Evolutionary conservation across 352 stramenopile species (phyloP).

Genomic region (Phytopythium ostracodes): DNA sequence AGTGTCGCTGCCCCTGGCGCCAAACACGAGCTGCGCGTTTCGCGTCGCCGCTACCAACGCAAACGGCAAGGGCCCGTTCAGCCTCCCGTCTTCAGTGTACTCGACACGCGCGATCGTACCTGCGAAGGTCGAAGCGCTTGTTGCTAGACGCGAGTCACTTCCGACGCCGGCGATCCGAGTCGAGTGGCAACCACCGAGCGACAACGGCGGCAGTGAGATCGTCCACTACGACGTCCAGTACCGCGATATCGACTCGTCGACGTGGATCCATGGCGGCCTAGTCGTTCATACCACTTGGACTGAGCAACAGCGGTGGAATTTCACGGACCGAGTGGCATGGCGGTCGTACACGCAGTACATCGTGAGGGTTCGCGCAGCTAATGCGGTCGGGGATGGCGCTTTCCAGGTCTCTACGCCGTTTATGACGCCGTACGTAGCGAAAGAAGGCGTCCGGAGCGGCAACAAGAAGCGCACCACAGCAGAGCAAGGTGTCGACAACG

Average conservation of each 20-base stretch:
- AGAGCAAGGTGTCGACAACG: too few relatives aligned
- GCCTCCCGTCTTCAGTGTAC: constrained; percentile 26
- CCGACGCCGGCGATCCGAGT: constrained; percentile 11
- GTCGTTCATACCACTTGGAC: not conserved
- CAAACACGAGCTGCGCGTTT: constrained; percentile 50
- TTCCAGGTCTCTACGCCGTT: constrained; percentile 31
- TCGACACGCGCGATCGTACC: constrained; percentile 24
- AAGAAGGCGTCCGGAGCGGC: not conserved
- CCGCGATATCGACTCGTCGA: constrained; percentile 28
- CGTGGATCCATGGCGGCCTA: constrained; percentile 27
- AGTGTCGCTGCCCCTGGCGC: constrained; percentile 19
- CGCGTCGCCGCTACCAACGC: constrained; percentile 44
- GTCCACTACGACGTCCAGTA: constrained; percentile 45
- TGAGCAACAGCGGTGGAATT: constrained; percentile 1
- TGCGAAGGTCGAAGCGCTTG: constrained; percentile 12
- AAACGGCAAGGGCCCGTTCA: constrained; percentile 57
- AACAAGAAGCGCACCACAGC: not conserved
- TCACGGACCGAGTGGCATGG: constrained; percentile 8
- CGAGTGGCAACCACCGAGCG: constrained; percentile 29
- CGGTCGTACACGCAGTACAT: constrained; percentile 37
- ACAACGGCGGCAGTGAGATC: constrained; percentile 21
- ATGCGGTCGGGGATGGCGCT: constrained; percentile 15
- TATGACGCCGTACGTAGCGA: constrained; percentile 28
- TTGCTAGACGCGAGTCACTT: constrained; percentile 13
- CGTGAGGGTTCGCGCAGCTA: constrained; percentile 34